Evolutionary conservation across 108 stramenopile species (phyloP).

Genomic region (Epithemia pelagica): DNA sequence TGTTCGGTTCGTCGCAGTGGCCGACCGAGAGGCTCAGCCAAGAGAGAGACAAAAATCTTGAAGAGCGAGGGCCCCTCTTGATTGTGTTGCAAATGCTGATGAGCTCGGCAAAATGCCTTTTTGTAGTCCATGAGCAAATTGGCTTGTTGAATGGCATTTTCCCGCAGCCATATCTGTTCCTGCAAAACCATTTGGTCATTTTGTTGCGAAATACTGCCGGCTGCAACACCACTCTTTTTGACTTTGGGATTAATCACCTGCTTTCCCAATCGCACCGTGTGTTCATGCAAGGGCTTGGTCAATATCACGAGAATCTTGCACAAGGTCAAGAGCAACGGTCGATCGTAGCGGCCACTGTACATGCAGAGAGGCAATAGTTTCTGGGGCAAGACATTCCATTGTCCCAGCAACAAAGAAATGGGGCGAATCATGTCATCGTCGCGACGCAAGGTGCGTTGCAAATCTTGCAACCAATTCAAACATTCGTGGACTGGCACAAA

Average conservation of each 20-base stretch:
- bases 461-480: slow-evolving; percentile 81
- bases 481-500: slow-evolving; percentile 79
- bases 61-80: slow-evolving; percentile 39
- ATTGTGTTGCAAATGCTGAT: slow-evolving; percentile 17
- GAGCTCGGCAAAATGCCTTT: slow-evolving; percentile 50
- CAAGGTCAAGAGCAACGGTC: slow-evolving; percentile 68
- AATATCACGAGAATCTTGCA: slow-evolving; percentile 83
- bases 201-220: neutral
- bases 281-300: slow-evolving; percentile 76
- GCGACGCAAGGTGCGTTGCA: slow-evolving; percentile 78
- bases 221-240: neutral
- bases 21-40: slow-evolving; percentile 74
- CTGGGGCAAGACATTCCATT: slow-evolving; percentile 76
- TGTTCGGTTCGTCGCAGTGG: slow-evolving; percentile 52
- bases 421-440: slow-evolving; percentile 77
- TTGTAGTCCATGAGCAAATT: slow-evolving; percentile 76
- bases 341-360: slow-evolving; percentile 71
- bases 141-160: slow-evolving; percentile 76
- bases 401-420: slow-evolving; percentile 63
- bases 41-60: slow-evolving; percentile 69
- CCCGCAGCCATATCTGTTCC: slow-evolving; percentile 69
- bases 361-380: slow-evolving; percentile 72
- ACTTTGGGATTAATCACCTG: slow-evolving; percentile 61
- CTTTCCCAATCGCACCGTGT: slow-evolving; percentile 58
- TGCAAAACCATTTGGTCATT: slow-evolving; percentile 28